Percentiles rank a stretch among this genome's conserved stretches.
Evolutionary conservation across 192 early-diverging fungal genomes (phyloP).

Genomic region (Chytriomyces sp.): DNA sequence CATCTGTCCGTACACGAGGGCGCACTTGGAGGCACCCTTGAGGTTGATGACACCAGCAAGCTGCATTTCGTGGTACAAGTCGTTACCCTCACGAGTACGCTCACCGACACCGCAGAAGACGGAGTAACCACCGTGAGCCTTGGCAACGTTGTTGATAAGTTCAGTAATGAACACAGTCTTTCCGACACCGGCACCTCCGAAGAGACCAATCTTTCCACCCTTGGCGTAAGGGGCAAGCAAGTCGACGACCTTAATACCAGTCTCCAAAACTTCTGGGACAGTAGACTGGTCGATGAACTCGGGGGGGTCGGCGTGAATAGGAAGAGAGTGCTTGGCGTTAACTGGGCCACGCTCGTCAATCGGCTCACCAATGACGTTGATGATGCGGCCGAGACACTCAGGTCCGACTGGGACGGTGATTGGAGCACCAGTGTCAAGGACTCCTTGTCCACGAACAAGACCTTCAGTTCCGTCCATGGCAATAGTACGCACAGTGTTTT

Average conservation of each 20-base stretch:
- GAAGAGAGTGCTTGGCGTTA: slow-evolving; percentile 80
- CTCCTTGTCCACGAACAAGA: slow-evolving; percentile 94
- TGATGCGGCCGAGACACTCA: slow-evolving; percentile 96
- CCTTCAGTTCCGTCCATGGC: slow-evolving; percentile 99
- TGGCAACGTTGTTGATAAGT: slow-evolving; percentile 99
- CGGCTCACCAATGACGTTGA: slow-evolving; percentile 99
- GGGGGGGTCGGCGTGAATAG: slow-evolving; percentile 92
- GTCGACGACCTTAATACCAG: slow-evolving; percentile 99
- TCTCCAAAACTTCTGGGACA: slow-evolving; percentile 91
- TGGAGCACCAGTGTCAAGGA: slow-evolving; percentile 90
- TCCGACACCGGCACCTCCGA: slow-evolving; percentile 99
- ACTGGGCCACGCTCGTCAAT: slow-evolving; percentile 98
- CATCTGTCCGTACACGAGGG: slow-evolving; percentile 98
- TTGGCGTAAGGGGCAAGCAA: slow-evolving; percentile 93
- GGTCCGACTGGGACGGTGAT: slow-evolving; percentile 92
- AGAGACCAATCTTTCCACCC: slow-evolving; percentile 99
- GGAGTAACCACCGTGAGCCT: slow-evolving; percentile 98
- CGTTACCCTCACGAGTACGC: slow-evolving; percentile 99
- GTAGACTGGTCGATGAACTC: slow-evolving; percentile 96
- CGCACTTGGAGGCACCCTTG: slow-evolving; percentile 91
- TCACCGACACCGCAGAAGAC: slow-evolving; percentile 98
- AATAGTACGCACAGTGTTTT: slow-evolving; percentile 98
- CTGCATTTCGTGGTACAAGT: slow-evolving; percentile 99
- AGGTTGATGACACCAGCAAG: slow-evolving; percentile 95
- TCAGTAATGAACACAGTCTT: slow-evolving; percentile 99